Percentiles rank a stretch among this genome's conserved stretches.
Conservation (phyloP, 1,139 yeast genomes). For the Zygoascus meyerae region DNA sequence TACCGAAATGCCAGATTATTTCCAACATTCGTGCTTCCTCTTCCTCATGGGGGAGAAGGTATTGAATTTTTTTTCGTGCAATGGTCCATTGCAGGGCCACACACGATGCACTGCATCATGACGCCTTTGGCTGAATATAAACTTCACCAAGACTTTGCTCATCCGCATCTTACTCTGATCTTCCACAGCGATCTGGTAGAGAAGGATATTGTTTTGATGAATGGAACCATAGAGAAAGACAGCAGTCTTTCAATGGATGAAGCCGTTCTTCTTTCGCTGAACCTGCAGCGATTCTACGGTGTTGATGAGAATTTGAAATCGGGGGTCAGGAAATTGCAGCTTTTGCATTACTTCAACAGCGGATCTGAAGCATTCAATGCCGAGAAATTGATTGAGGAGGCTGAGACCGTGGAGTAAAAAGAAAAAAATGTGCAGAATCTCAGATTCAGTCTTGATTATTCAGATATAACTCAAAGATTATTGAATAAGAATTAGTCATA, state of each 20-base stretch:
- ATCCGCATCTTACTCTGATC: conserved; percentile 88
- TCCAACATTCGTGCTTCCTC: conserved; percentile 50
- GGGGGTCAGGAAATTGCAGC: conserved; percentile 44
- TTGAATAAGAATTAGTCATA: not conserved
- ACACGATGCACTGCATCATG: conserved; percentile 82
- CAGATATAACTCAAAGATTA: conserved; percentile 9
- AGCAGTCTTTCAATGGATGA: conserved; percentile 57
- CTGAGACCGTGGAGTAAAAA: conserved; percentile 60
- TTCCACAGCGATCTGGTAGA: conserved; percentile 76
- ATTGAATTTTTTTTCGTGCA: conserved; percentile 87
- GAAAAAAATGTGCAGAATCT: not conserved
- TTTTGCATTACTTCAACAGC: conserved; percentile 61
- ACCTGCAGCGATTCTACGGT: conserved; percentile 86
- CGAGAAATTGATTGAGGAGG: conserved; percentile 60
- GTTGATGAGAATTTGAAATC: conserved; percentile 43
- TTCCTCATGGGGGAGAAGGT: conserved; percentile 44
- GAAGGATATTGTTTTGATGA: conserved; percentile 73
- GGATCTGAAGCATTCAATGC: conserved; percentile 63
- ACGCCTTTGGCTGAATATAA: conserved; percentile 92
- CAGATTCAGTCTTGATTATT: not conserved
- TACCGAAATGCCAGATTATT: conserved; percentile 62
- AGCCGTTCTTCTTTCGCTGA: conserved; percentile 71
- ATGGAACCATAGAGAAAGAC: conserved; percentile 75
- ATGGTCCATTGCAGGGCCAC: conserved; percentile 85
- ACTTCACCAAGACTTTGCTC: conserved; percentile 83